Base-by-base conservation (phyloP, 202 grass and related monocot genomes). In the Carex arenaria region DNA sequence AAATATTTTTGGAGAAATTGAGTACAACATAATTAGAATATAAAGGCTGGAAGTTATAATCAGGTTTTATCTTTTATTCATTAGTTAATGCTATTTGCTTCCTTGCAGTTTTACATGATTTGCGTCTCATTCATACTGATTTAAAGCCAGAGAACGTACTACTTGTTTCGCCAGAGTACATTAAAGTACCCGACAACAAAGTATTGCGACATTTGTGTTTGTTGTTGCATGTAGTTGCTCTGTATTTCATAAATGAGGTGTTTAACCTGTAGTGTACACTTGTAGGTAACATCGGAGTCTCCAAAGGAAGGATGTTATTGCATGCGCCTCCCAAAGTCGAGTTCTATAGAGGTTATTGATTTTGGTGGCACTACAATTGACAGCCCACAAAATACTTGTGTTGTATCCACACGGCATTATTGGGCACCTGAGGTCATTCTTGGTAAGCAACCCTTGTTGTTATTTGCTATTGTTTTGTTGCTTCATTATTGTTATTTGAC, bases 141-240 rank as follows among this genome's bases (percentile, higher is more conserved):
- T 95, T 99, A 93, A 99, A 95, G 96, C 96, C 96, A 89, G 96
- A 99, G 96, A 99, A 99, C 82, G 89, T 95, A 88, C 96, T 99
- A 81, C 96, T 99, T 90, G 91, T 95, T 92, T 99, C 93, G 72
- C 85, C 87, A 18, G 93, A 95, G 93, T 95, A 89, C 88, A 99
- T 85, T 93, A 94, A 92, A 99, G 93, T 99, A 80, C 93, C 93
- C 0, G 90, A 99, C 85, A 93, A 92, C 91, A 99, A 99, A 95
- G 93, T 99, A 94, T 90, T 92, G 53, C 55, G n/a, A 85, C 91
- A 64, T 89, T 87, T 87, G 75, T 91, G 53, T 74, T 19, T 71
- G 79, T 80, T 62, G 51, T 52, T 22, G 28, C 64, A 17, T 76
- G 52, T 52, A 64, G 71, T 36, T 79, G 3, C 13, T 53, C 17